These are phyloP conservation scores for Sugiyamaella floridensis DNA, from an alignment of 805 yeast species.

Conservation along the genomic window DNA sequence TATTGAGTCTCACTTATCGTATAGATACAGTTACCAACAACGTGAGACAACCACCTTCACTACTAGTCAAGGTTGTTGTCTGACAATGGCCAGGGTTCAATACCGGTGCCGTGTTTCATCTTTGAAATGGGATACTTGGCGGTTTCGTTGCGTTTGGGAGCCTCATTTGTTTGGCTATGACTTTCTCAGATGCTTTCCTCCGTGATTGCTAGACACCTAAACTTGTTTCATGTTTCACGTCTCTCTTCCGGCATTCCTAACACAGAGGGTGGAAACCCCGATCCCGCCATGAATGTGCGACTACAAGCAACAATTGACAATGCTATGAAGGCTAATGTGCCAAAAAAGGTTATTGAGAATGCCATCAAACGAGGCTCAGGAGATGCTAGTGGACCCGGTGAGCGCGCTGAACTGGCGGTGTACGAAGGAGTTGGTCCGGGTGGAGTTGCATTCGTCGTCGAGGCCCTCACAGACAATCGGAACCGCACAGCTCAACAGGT, in stretches of 20 bases:
- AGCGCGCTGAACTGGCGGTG: constrained; percentile 44
- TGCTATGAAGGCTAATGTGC: constrained; percentile 68
- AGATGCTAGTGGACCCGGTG: constrained; percentile 42
- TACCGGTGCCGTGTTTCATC: too few species aligned
- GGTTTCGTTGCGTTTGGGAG: too few species aligned
- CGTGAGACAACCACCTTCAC: too few species aligned
- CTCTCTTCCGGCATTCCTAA: neutral
- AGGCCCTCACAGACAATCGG: constrained; percentile 84
- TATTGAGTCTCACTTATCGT: too few species aligned
- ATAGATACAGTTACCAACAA: too few species aligned
- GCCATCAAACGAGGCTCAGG: constrained; percentile 85
- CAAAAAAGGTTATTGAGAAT: constrained; percentile 78
- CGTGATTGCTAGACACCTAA: too few species aligned
- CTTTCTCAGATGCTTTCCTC: neutral
- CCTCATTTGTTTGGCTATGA: too few species aligned
- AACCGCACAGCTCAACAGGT: constrained; percentile 72
- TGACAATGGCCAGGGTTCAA: too few species aligned
- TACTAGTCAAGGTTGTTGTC: too few species aligned
- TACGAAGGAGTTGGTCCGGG: constrained; percentile 94
- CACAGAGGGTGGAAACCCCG: constrained; percentile 52
- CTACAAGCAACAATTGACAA: constrained; percentile 67
- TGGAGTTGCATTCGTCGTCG: constrained; percentile 79
- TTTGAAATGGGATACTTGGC: too few species aligned
- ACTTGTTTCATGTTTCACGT: neutral
- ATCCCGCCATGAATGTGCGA: constrained; percentile 51